Percentiles rank a stretch among this genome's conserved stretches.
Evolutionary conservation across 2,329 filamentous ascomycete genomes (phyloP).

Genomic region (Phialophora expanda): DNA sequence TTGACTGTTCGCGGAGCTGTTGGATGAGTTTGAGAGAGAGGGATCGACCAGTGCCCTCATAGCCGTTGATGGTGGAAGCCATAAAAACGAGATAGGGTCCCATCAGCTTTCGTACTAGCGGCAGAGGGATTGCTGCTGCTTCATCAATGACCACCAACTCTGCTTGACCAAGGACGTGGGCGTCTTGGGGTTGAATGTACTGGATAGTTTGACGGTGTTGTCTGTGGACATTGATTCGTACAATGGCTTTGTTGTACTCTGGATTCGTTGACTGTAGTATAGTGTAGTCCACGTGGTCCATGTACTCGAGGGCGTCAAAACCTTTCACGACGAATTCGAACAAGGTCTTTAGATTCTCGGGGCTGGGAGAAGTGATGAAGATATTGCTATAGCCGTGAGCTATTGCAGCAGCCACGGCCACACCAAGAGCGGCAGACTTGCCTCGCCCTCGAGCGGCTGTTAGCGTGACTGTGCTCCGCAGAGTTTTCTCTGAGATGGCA

Average conservation of each 20-base stretch:
- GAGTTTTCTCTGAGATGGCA: slow-evolving; percentile 92
- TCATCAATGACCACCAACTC: slow-evolving; percentile 97
- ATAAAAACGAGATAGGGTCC: slow-evolving; percentile 98
- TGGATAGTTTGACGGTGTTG: slow-evolving; percentile 97
- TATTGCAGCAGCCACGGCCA: slow-evolving; percentile 90
- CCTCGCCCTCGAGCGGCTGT: slow-evolving; percentile 93
- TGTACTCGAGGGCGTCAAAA: slow-evolving; percentile 90
- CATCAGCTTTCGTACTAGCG: slow-evolving; percentile 90
- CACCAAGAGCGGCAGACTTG: slow-evolving; percentile 94
- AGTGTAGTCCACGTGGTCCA: slow-evolving; percentile 95
- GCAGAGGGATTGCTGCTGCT: slow-evolving; percentile 92
- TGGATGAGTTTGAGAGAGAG: slow-evolving; percentile 96
- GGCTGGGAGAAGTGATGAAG: slow-evolving; percentile 96
- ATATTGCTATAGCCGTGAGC: slow-evolving; percentile 99
- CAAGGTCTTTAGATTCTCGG: slow-evolving; percentile 96
- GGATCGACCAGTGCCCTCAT: slow-evolving; percentile 94
- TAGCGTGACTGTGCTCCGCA: slow-evolving; percentile 89
- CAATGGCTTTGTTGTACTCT: slow-evolving; percentile 98
- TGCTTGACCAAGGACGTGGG: slow-evolving; percentile 91
- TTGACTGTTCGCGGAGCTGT: slow-evolving; percentile 90
- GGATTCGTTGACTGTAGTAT: slow-evolving; percentile 98
- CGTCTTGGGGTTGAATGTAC: slow-evolving; percentile 96
- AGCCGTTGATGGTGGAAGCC: slow-evolving; percentile 98
- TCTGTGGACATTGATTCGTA: slow-evolving; percentile 92
- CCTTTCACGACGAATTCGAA: slow-evolving; percentile 99